phyloP scores from a whole-genome alignment of 1,284 basidiomycete species.

The Ustilago xerochloae region DNA sequence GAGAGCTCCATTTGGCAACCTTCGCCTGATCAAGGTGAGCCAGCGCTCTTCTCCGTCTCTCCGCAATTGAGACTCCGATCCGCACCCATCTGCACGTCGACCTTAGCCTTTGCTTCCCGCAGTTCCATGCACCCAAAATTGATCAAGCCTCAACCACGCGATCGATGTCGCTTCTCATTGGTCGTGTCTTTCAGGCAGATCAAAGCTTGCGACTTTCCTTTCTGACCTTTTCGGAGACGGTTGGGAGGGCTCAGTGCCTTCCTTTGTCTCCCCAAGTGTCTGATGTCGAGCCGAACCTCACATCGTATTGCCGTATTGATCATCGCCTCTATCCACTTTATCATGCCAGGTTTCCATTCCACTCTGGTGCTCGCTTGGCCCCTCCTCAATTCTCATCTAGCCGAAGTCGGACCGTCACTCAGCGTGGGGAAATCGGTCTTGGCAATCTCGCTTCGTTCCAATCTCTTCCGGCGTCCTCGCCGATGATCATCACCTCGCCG shows the following conservation, averaged over 20 bases:
- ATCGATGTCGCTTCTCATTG: not conserved
- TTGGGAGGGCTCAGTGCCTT: not conserved
- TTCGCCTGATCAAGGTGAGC: not conserved
- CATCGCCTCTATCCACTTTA: too few species aligned
- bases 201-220: not conserved
- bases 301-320: too few species aligned
- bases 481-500: not conserved
- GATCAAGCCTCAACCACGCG: too few species aligned
- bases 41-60: constrained; percentile 3
- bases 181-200: not conserved
- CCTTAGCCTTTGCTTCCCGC: constrained; percentile 3
- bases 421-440: constrained; percentile 6
- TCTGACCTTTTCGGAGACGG: too few species aligned
- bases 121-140: not conserved
- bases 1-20: not conserved
- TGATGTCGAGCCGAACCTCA: too few species aligned
- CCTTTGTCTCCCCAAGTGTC: too few species aligned
- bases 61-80: not conserved
- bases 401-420: constrained; percentile 1
- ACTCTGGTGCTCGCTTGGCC: not conserved
- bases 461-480: constrained; percentile 4
- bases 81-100: not conserved
- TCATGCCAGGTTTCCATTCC: too few species aligned
- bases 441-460: not conserved
- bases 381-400: not conserved